A percentile compares a stretch with the other conserved stretches of the same genome.
Evolutionary conservation across 1,284 basidiomycete species (phyloP).

Genomic region (Leucoagaricus sp.): DNA sequence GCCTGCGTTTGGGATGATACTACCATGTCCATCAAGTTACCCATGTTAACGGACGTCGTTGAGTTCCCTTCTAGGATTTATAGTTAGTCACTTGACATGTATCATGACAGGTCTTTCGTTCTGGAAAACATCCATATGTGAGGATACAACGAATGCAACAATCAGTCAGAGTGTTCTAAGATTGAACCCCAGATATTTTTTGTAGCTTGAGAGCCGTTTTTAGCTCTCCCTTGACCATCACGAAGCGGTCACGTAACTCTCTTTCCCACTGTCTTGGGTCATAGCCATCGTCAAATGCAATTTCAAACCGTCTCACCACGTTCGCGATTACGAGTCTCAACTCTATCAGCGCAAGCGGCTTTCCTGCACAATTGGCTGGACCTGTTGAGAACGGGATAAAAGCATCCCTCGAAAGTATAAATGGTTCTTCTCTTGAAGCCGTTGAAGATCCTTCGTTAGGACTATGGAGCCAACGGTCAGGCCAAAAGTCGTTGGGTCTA

Average conservation of each 20-base stretch:
- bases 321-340: conserved; percentile 31
- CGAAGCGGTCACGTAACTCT: conserved; percentile 32
- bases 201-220: conserved; percentile 11
- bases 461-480: conserved; percentile 41
- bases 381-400: conserved; percentile 44
- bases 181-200: neutral
- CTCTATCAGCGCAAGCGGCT: conserved; percentile 35
- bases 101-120: too few relatives aligned
- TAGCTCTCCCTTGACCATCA: conserved; percentile 26
- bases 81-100: too few relatives aligned
- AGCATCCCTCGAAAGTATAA: conserved; percentile 28
- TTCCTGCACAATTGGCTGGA: conserved; percentile 40
- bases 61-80: too few relatives aligned
- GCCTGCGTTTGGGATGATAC: neutral
- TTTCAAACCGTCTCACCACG: conserved; percentile 31
- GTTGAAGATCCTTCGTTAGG: too few relatives aligned
- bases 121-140: too few relatives aligned
- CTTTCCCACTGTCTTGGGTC: conserved; percentile 30
- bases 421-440: conserved; percentile 35
- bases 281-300: conserved; percentile 32
- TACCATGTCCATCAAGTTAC: neutral
- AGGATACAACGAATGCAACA: too few relatives aligned
- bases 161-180: too few relatives aligned
- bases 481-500: conserved; percentile 34
- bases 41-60: too few relatives aligned